These are phyloP conservation scores for Nepenthes mirabilis DNA, from an alignment of 148 eudicot species.

Conservation along the genomic window DNA sequence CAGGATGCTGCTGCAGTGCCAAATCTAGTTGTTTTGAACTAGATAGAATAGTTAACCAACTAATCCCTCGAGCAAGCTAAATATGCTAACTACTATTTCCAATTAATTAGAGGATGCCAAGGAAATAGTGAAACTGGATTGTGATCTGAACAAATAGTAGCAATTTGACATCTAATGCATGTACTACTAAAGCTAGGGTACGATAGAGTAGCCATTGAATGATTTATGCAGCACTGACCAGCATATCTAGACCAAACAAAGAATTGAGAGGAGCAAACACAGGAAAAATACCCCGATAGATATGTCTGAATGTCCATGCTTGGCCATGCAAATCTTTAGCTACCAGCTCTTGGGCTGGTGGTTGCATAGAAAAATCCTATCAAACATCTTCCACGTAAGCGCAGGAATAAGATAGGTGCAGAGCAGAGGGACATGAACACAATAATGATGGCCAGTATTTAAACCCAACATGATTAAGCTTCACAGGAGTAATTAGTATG, in stretches of 20 bases:
- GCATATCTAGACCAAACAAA: not conserved
- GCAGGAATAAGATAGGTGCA: slow-evolving; percentile 6
- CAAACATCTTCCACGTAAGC: slow-evolving; percentile 23
- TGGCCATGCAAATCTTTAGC: slow-evolving; percentile 97
- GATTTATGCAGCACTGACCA: not conserved
- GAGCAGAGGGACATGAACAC: not conserved
- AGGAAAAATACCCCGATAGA: slow-evolving; percentile 56
- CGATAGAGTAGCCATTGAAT: not conserved
- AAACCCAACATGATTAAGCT: not conserved
- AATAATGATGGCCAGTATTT: not conserved
- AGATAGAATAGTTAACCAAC: no score
- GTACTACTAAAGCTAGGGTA: no score
- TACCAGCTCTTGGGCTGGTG: slow-evolving; percentile 86
- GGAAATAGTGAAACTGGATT: no score
- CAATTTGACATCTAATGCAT: not conserved
- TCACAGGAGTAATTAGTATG: slow-evolving; percentile 6
- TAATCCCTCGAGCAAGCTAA: no score
- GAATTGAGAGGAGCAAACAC: not conserved
- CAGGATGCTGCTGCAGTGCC: no score
- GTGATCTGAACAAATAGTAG: not conserved
- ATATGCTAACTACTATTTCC: no score
- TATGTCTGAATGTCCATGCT: slow-evolving; percentile 89
- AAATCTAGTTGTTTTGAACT: no score
- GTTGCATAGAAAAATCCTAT: slow-evolving; percentile 97
- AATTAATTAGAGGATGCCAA: no score